Evolutionary conservation across 2,329 filamentous ascomycete species (phyloP).

Genomic region (Penicillium sp.): DNA sequence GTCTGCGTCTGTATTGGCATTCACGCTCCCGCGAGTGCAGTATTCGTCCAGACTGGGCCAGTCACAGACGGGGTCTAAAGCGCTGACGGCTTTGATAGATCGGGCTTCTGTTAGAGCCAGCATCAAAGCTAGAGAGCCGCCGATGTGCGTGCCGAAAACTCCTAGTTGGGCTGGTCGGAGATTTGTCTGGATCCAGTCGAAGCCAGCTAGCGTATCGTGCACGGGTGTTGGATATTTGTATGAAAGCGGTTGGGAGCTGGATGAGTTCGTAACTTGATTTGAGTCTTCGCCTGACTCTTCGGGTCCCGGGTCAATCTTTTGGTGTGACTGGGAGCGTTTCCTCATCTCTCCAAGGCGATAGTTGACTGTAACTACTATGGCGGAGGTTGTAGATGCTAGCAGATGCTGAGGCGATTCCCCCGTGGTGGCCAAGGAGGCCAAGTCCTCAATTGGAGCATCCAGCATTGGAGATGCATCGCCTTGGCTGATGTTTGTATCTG

Average conservation of each 20-base stretch:
- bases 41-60: conserved; percentile 46
- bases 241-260: conserved; percentile 1
- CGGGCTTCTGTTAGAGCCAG: conserved; percentile 44
- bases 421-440: background rate
- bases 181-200: conserved; percentile 41
- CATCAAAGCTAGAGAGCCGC: conserved; percentile 47
- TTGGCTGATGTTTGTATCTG: background rate
- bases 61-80: conserved; percentile 40
- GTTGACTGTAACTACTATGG: conserved; percentile 43
- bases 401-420: conserved; percentile 23
- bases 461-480: background rate
- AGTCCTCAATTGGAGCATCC: background rate
- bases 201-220: conserved; percentile 41
- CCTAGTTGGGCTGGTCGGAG: conserved; percentile 33
- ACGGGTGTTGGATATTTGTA: conserved; percentile 41
- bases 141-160: conserved; percentile 39
- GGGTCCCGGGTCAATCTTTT: background rate
- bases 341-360: conserved; percentile 38
- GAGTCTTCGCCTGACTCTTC: background rate
- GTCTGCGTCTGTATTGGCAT: background rate
- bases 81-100: conserved; percentile 35
- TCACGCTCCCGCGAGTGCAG: conserved; percentile 22
- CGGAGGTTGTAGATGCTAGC: conserved; percentile 34
- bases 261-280: background rate
- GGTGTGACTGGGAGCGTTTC: background rate